phyloP scores from a whole-genome alignment of 2,329 filamentous ascomycete genomes.

The Fusarium guadeloupense region DNA sequence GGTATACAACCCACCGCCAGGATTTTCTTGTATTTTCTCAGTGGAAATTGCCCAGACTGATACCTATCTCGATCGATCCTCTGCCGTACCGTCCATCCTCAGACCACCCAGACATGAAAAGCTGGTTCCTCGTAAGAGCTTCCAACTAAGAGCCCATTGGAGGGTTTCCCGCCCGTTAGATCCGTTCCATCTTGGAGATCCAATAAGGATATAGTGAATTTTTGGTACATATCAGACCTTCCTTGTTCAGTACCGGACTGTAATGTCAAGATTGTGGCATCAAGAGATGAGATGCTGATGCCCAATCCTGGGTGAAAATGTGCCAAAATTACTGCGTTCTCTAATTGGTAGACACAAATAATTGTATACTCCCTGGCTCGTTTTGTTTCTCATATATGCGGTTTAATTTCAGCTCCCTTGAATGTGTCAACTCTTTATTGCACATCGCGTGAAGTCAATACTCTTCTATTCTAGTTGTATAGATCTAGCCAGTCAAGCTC shows the following conservation, averaged over 20 bases:
- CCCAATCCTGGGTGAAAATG: not conserved
- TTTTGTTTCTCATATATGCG: not conserved
- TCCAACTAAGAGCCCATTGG: constrained; percentile 1
- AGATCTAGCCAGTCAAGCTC: not conserved
- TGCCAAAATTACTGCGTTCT: constrained; percentile 8
- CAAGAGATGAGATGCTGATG: not conserved
- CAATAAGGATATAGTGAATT: constrained; percentile 18
- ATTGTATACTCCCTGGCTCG: not conserved
- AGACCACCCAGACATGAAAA: constrained; percentile 23
- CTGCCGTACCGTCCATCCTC: constrained; percentile 25
- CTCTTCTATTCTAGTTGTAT: not conserved
- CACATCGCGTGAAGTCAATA: not conserved
- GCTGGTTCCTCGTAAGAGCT: constrained; percentile 21
- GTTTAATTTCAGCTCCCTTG: not conserved
- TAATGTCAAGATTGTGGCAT: not conserved
- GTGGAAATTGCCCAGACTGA: not conserved
- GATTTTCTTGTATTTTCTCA: constrained; percentile 16
- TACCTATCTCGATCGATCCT: constrained; percentile 19
- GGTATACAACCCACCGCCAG: constrained; percentile 20
- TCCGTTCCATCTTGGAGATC: constrained; percentile 23
- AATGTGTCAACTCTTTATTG: not conserved
- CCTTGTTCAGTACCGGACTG: constrained; percentile 2
- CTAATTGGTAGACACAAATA: not conserved
- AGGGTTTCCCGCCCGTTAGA: no score
- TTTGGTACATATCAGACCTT: constrained; percentile 1